Conservation (phyloP, 345 rosid genomes). For the Eucalyptus sideroxylon region DNA sequence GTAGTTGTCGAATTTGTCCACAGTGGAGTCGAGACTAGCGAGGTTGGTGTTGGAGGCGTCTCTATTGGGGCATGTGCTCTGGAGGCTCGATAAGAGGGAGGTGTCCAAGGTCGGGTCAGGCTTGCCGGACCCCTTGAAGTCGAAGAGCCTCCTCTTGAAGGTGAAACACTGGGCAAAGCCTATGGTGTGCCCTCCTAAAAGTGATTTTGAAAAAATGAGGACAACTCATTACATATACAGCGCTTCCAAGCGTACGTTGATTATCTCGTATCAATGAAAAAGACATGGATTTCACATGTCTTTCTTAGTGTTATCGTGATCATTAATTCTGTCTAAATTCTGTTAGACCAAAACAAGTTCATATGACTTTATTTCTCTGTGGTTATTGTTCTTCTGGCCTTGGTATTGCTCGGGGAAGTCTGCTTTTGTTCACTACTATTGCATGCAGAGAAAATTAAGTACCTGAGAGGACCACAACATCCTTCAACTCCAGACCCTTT, state of each 20-base stretch:
- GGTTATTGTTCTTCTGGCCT: neutral
- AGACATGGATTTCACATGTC: neutral
- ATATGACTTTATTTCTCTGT: neutral
- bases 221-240: neutral
- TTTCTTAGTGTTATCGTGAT: neutral
- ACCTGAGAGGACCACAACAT: constrained; percentile 92
- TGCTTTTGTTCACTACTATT: neutral
- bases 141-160: constrained; percentile 66
- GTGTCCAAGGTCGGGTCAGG: constrained; percentile 55
- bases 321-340: neutral
- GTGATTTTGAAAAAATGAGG: neutral
- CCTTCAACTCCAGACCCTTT: constrained; percentile 78
- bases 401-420: neutral
- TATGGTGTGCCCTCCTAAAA: constrained; percentile 77
- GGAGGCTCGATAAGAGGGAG: constrained; percentile 16
- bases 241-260: neutral
- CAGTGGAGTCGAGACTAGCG: constrained; percentile 49
- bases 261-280: neutral
- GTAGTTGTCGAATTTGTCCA: constrained; percentile 47
- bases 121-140: constrained; percentile 61
- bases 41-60: constrained; percentile 46
- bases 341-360: neutral
- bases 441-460: neutral
- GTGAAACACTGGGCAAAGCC: constrained; percentile 86
- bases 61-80: constrained; percentile 44